Base-by-base conservation (phyloP, 257 asterid species). In the Striga asiatica region DNA sequence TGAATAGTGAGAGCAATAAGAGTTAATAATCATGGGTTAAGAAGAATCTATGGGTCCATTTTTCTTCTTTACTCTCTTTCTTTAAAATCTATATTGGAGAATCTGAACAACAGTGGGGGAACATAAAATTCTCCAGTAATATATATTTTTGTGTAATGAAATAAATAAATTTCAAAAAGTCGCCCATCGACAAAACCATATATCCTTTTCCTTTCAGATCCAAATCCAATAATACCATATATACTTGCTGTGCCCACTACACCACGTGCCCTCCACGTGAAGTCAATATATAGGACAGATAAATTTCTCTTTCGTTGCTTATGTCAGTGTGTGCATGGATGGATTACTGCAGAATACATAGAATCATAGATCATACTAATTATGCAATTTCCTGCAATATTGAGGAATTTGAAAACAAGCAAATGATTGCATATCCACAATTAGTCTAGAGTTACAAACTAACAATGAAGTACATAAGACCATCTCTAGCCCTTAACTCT, bases 31-130 rank as follows among this genome's bases (percentile, higher is more conserved):
- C n/a, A n/a, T n/a, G 58, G 58, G 54, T 45, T 46, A 3, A 31
- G 53, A 59, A 61, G 76, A 66, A 66, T 71, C 76, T 65, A 31
- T 24, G 24, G 57, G 6, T 16, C 45, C 35, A 57, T 55, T 49
- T 23, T 18, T 53, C 34, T 2, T 22, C 49, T 49, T 23, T 18
- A 45, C 34, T 2, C 17, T 17, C 2, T 41, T 56, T 38, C 20
- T 27, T 28, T 39, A 12, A n/a, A 16, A n/a, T 43, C 23, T 42
- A n/a, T 25, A 47, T 45, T 54, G 55, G 54, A 49, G 73, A 70
- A 62, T 74, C 65, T 65, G 16, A 8, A 50, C n/a, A n/a, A n/a
- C n/a, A n/a, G 76, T 73, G 68, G 78, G 62, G 68, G 19, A 50
- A 38, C 62, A 25, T 43, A 50, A 58, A 48, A n/a, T n/a, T n/a